Evolutionary conservation across 108 stramenopile species (phyloP).

Genomic region (Phaeodactylum tricornutum): DNA sequence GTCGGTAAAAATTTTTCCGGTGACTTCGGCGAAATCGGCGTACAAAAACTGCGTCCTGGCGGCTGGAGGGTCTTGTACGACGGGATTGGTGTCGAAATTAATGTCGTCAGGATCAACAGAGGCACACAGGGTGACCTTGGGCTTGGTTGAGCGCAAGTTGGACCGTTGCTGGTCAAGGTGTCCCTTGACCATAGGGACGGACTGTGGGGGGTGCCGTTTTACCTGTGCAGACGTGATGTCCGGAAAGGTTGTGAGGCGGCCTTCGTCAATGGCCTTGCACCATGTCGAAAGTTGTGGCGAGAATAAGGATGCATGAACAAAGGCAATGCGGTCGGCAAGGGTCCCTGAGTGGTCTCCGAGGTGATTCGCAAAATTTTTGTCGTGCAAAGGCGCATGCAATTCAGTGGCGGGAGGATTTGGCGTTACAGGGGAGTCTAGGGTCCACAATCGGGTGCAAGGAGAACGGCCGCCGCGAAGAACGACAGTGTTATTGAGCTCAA

Average conservation of each 20-base stretch:
- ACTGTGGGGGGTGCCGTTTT: constrained; percentile 1
- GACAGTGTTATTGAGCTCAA: not conserved
- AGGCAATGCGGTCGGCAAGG: not conserved
- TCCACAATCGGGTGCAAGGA: not conserved
- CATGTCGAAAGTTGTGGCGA: not conserved
- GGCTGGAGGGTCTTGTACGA: too few species aligned
- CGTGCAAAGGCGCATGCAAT: too few species aligned
- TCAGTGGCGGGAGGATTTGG: too few species aligned
- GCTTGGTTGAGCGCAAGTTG: constrained; percentile 14
- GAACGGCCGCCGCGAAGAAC: constrained; percentile 1
- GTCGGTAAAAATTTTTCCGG: constrained; percentile 15
- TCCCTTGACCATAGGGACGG: constrained; percentile 15
- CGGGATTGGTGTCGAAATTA: too few species aligned
- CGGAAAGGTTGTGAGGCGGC: constrained; percentile 1
- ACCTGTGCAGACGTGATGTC: constrained; percentile 3
- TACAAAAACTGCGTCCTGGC: too few species aligned
- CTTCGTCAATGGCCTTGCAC: not conserved
- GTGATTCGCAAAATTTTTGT: too few species aligned
- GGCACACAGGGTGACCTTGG: too few species aligned
- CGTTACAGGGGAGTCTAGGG: too few species aligned
- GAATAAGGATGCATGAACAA: not conserved
- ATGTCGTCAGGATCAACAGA: too few species aligned
- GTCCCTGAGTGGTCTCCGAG: too few species aligned
- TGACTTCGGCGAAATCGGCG: constrained; percentile 7
- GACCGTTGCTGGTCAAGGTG: constrained; percentile 16